phyloP scores from a whole-genome alignment of 169 alveolate genomes.

The Plasmodium billcollinsi region DNA sequence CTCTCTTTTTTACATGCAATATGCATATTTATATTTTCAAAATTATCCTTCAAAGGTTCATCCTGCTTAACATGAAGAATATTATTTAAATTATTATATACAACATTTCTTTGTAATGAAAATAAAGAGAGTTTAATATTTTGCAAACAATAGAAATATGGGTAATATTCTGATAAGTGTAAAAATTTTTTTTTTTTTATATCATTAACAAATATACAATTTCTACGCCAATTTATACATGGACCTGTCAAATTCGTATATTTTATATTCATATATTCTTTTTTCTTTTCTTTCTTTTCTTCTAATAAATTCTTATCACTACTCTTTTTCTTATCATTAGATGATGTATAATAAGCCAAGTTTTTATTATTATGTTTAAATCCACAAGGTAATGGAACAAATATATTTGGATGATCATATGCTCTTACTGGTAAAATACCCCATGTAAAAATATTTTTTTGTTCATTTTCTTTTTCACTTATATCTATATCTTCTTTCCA shows the following conservation, averaged over 20 bases:
- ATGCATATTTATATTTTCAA: neutral
- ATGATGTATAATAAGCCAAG: conserved; percentile 85
- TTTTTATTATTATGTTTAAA: conserved; percentile 86
- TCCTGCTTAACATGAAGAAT: neutral
- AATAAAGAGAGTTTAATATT: conserved; percentile 35
- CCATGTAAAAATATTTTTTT: conserved; percentile 88
- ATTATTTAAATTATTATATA: conserved; percentile 34
- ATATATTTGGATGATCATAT: conserved; percentile 87
- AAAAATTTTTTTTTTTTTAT: conserved; percentile 22
- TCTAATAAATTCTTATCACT: conserved; percentile 67
- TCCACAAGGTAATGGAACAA: conserved; percentile 93
- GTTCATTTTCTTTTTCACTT: conserved; percentile 57
- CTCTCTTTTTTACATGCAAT: too few relatives aligned
- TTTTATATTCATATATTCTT: conserved; percentile 84
- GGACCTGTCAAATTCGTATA: conserved; percentile 84
- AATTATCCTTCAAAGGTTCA: neutral
- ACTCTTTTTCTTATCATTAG: conserved; percentile 22
- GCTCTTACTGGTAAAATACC: conserved; percentile 93
- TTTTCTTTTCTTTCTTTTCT: conserved; percentile 79
- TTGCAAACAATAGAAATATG: conserved; percentile 54
- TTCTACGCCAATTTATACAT: conserved; percentile 81
- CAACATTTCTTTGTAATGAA: conserved; percentile 56
- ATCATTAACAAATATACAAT: conserved; percentile 74
- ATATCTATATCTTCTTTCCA: conserved; percentile 81
- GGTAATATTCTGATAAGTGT: conserved; percentile 16